Base-by-base conservation (phyloP, 345 rosid species). In the Citrus australasica region DNA sequence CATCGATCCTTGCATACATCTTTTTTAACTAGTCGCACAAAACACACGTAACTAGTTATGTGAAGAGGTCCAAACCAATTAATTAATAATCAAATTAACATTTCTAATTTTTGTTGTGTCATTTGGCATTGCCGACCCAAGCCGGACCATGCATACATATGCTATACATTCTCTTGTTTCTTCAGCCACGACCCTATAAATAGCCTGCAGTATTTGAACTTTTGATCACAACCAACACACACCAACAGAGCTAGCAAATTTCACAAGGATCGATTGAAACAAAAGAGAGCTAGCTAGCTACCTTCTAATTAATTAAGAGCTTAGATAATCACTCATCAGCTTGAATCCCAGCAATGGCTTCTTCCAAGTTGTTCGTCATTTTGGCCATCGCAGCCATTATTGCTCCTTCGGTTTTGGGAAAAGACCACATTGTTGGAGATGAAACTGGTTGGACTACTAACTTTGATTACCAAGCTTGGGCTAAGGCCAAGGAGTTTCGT, bases 381-480 rank as follows among this genome's bases (percentile, higher is more conserved):
- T 30, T 83, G 62, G 70, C 75, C 42, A 46, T 76, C 71, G 72
- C 25, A n/a, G 70, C 85, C 46, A 53, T 58, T 64, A 60, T 11
- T 38, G 65, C 35, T 71, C 82, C 79, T 73, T 69, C 83, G 48
- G 27, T 75, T 63, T 63, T 70, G 37, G 86, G 85, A 19, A 58
- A 68, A 6, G 88, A 88, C 9, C 81, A 75, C 60, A 38, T 76
- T 0, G 89, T 90, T 55, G 89, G 91, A 32, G 90, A 90, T 72
- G 86, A 67, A 2, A 55, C 37, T 1, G 90, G 91, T 1, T 88
- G 92, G 91, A 81, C 58, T 6, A 67, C 32, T 3, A 61, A 73
- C 25, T 75, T 82, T 25, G 89, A 88, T 76, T 83, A 85, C 80
- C 73, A 79, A 61, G 19, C 77, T 6, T 85, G 88, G 88, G 84